Percentiles rank a stretch among this genome's conserved stretches.
Evolutionary conservation across 2,329 filamentous ascomycete species (phyloP).

Genomic region (Aspergillus jensenii): DNA sequence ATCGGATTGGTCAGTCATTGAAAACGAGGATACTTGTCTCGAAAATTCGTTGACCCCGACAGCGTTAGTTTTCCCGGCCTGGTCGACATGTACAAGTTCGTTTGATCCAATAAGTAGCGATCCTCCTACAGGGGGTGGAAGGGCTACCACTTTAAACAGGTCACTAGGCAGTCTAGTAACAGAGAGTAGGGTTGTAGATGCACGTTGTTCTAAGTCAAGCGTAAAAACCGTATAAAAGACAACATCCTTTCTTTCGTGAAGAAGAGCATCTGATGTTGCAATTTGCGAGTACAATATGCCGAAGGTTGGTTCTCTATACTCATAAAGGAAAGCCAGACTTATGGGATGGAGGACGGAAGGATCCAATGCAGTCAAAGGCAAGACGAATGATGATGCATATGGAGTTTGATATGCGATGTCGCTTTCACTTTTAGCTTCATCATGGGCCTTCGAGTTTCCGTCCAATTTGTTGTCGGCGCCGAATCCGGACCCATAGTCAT

Average conservation of each 20-base stretch:
- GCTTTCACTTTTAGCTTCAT: slow-evolving; percentile 31
- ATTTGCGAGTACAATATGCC: slow-evolving; percentile 82
- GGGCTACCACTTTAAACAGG: slow-evolving; percentile 74
- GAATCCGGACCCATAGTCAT: slow-evolving; percentile 82
- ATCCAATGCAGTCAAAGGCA: slow-evolving; percentile 85
- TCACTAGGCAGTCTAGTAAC: slow-evolving; percentile 84
- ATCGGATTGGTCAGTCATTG: slow-evolving; percentile 81
- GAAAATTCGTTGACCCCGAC: slow-evolving; percentile 92
- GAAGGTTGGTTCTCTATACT: slow-evolving; percentile 97
- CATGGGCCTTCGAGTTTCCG: slow-evolving; percentile 32
- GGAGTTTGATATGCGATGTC: slow-evolving; percentile 57
- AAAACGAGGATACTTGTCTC: slow-evolving; percentile 77
- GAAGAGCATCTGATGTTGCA: slow-evolving; percentile 70
- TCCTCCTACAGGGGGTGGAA: slow-evolving; percentile 84
- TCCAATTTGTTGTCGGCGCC: slow-evolving; percentile 63
- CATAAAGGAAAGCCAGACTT: slow-evolving; percentile 88
- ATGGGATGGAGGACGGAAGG: slow-evolving; percentile 83
- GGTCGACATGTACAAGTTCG: slow-evolving; percentile 91
- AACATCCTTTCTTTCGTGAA: slow-evolving; percentile 76
- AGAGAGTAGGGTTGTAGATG: slow-evolving; percentile 88
- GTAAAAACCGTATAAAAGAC: slow-evolving; percentile 93
- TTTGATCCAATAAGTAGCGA: slow-evolving; percentile 84
- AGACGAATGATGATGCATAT: slow-evolving; percentile 88
- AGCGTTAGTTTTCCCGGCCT: slow-evolving; percentile 89
- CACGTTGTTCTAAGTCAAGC: slow-evolving; percentile 86